Evolutionary conservation across 202 grass and related monocot species (phyloP).

Genomic region (Elaeis oleifera): DNA sequence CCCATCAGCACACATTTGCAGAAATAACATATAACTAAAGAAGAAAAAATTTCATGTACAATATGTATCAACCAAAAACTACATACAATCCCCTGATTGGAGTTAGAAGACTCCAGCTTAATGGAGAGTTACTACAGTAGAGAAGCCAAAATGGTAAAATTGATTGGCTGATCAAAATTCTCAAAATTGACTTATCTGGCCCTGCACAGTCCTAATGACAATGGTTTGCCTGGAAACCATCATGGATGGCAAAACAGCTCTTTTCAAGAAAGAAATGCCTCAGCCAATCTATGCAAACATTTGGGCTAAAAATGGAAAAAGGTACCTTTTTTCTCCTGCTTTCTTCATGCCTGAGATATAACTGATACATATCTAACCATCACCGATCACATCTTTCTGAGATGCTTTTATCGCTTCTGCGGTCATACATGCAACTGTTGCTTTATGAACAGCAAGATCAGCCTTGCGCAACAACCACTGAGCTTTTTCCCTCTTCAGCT

Average conservation of each 20-base stretch:
- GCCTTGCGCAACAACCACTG: slow-evolving; percentile 78
- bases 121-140: neutral
- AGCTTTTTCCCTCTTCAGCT: slow-evolving; percentile 79
- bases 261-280: neutral
- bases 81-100: slow-evolving; percentile 9
- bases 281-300: neutral
- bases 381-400: slow-evolving; percentile 25
- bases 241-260: neutral
- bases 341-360: too few relatives aligned
- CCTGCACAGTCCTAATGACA: neutral
- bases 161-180: slow-evolving; percentile 12
- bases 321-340: neutral
- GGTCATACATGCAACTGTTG: slow-evolving; percentile 57
- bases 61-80: slow-evolving; percentile 11
- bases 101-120: neutral
- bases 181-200: slow-evolving; percentile 8
- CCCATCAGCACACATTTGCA: slow-evolving; percentile 2
- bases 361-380: slow-evolving; percentile 18
- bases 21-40: neutral
- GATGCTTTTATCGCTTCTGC: slow-evolving; percentile 63
- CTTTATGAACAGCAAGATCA: slow-evolving; percentile 72
- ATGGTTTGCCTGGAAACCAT: neutral
- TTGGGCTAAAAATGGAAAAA: neutral
- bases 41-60: slow-evolving; percentile 18
- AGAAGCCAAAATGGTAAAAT: slow-evolving; percentile 5